Evolutionary conservation across 345 rosid genomes (phyloP).

Genomic region (Aquilaria malaccensis): DNA sequence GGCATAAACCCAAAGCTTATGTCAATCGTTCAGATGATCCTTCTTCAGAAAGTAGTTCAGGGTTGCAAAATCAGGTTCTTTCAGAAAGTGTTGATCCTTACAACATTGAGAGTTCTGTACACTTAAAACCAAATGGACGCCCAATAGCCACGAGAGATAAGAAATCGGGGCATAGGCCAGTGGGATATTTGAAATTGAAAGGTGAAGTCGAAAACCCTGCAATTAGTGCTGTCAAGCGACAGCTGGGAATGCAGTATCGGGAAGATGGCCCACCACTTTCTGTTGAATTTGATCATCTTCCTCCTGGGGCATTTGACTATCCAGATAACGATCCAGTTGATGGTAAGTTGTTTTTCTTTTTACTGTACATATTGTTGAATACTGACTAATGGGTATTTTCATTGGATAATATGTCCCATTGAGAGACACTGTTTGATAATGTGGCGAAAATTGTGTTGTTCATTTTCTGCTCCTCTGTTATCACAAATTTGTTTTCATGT

Average conservation of each 20-base stretch:
- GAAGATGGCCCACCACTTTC: conserved; percentile 85
- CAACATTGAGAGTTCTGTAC: conserved; percentile 29
- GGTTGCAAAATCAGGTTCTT: conserved; percentile 45
- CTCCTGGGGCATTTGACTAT: conserved; percentile 84
- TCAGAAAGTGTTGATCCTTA: conserved; percentile 34
- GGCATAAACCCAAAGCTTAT: conserved; percentile 29
- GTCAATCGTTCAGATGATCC: conserved; percentile 49
- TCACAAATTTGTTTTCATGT: too few species aligned
- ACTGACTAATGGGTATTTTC: too few species aligned
- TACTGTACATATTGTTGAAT: too few species aligned
- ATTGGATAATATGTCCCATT: too few species aligned
- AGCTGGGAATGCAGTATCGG: conserved; percentile 65
- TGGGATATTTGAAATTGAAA: conserved; percentile 84
- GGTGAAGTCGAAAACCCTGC: conserved; percentile 64
- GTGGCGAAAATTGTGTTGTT: too few species aligned
- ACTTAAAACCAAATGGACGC: conserved; percentile 25
- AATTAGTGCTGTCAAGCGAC: conserved; percentile 75
- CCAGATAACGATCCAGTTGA: conserved; percentile 35
- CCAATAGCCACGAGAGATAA: conserved; percentile 23
- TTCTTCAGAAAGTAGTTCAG: conserved; percentile 65
- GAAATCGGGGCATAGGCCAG: conserved; percentile 53
- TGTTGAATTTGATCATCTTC: conserved; percentile 69
- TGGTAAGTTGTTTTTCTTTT: conserved; percentile 31
- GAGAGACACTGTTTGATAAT: too few species aligned
- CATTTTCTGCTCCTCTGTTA: too few species aligned